Evolutionary conservation across 31 red algal genomes (phyloP).

Genomic region (Odonthalia washingtoniensis): DNA sequence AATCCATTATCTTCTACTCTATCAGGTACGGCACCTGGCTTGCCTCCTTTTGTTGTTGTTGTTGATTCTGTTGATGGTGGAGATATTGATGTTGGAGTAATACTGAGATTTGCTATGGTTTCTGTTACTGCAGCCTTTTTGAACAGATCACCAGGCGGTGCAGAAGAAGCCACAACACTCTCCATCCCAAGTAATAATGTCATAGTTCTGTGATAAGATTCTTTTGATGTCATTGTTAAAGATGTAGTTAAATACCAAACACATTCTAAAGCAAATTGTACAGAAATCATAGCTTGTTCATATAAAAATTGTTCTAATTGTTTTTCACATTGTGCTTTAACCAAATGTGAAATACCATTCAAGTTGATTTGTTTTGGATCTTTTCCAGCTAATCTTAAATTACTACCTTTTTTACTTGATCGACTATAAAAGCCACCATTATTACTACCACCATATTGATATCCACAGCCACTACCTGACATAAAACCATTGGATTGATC

Average conservation of each 20-base stretch:
- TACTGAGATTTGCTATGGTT: no score
- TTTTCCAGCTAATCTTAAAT: slow-evolving; percentile 28
- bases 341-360: slow-evolving; percentile 58
- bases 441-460: no score
- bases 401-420: slow-evolving; percentile 45
- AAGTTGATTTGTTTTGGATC: slow-evolving; percentile 66
- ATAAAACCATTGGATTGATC: slow-evolving; percentile 48
- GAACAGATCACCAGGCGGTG: slow-evolving; percentile 75
- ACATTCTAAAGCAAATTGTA: slow-evolving; percentile 87
- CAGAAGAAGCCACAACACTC: slow-evolving; percentile 80
- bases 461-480: slow-evolving; percentile 19
- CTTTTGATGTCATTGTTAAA: slow-evolving; percentile 79
- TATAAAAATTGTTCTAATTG: slow-evolving; percentile 89
- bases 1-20: background rate
- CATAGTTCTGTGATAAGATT: slow-evolving; percentile 86
- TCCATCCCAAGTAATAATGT: slow-evolving; percentile 91
- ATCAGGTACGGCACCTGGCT: slow-evolving; percentile 21
- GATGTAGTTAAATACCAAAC: slow-evolving; percentile 90
- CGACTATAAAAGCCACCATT: no score
- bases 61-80: background rate
- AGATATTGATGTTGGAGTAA: no score
- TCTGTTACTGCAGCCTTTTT: slow-evolving; percentile 71
- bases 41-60: no score
- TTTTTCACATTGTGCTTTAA: slow-evolving; percentile 79
- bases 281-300: slow-evolving; percentile 72